These are phyloP conservation scores for Aspergillus sp. DNA, from an alignment of 2,329 filamentous ascomycete species.

Conservation along the genomic window DNA sequence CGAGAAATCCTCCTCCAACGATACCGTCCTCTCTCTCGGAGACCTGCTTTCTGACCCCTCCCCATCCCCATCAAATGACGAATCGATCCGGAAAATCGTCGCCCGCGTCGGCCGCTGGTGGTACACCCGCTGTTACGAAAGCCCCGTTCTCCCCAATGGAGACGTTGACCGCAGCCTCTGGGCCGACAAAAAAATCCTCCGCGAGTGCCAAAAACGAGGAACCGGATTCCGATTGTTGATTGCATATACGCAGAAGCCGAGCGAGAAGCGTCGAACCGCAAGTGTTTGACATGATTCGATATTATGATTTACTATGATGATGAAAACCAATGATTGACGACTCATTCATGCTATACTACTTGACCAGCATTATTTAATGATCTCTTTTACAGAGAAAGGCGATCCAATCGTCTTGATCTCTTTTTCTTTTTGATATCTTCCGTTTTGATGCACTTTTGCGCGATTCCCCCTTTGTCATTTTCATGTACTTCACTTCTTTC, in stretches of 20 bases:
- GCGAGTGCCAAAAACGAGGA: slow-evolving; percentile 81
- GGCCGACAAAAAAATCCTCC: slow-evolving; percentile 70
- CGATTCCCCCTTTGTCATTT: slow-evolving; percentile 10
- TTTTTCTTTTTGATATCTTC: neutral
- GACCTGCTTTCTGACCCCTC: slow-evolving; percentile 72
- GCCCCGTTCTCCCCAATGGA: slow-evolving; percentile 53
- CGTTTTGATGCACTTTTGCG: slow-evolving; percentile 8
- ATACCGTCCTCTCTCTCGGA: slow-evolving; percentile 52
- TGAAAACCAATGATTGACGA: slow-evolving; percentile 8
- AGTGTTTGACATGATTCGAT: slow-evolving; percentile 33
- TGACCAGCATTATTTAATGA: slow-evolving; percentile 4
- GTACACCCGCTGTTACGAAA: slow-evolving; percentile 92
- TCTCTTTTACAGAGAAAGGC: neutral
- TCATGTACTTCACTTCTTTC: slow-evolving; percentile 6
- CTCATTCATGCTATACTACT: neutral
- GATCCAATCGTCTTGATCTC: slow-evolving; percentile 5
- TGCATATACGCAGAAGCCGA: slow-evolving; percentile 82
- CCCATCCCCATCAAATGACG: slow-evolving; percentile 70
- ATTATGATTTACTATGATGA: slow-evolving; percentile 7
- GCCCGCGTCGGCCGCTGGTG: slow-evolving; percentile 92
- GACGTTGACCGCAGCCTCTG: slow-evolving; percentile 68
- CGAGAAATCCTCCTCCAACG: slow-evolving; percentile 35
- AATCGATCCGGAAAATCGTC: slow-evolving; percentile 88
- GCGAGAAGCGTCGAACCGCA: slow-evolving; percentile 45
- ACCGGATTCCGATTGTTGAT: slow-evolving; percentile 90